phyloP scores from a whole-genome alignment of 2,329 filamentous ascomycete genomes.

The Fusarium algeriense region DNA sequence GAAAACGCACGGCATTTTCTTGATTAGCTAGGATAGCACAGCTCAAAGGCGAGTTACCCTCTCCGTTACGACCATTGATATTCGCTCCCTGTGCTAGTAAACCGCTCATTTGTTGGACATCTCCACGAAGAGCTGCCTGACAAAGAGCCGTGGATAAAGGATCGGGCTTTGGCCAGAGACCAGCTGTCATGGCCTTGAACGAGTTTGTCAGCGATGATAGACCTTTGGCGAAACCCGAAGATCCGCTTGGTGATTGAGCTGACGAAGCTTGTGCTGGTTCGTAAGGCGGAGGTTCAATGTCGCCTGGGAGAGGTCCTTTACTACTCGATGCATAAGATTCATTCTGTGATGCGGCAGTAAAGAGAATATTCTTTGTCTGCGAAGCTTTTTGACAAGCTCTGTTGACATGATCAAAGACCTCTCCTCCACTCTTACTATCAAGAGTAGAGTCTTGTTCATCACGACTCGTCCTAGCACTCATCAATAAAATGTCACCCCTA shows the following conservation, averaged over 20 bases:
- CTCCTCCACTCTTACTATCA: slow-evolving; percentile 27
- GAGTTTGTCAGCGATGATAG: slow-evolving; percentile 51
- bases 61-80: slow-evolving; percentile 53
- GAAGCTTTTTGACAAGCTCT: slow-evolving; percentile 32
- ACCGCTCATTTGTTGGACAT: slow-evolving; percentile 51
- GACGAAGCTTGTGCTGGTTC: slow-evolving; percentile 31
- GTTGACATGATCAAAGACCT: slow-evolving; percentile 39
- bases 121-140: slow-evolving; percentile 50
- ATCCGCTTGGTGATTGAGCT: slow-evolving; percentile 16
- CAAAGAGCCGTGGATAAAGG: slow-evolving; percentile 55
- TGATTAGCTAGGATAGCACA: slow-evolving; percentile 52
- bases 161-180: slow-evolving; percentile 52
- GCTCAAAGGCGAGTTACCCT: slow-evolving; percentile 52
- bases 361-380: slow-evolving; percentile 35
- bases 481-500: neutral
- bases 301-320: slow-evolving; percentile 19
- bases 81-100: slow-evolving; percentile 53
- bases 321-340: slow-evolving; percentile 30
- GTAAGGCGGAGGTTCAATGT: slow-evolving; percentile 45
- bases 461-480: slow-evolving; percentile 19
- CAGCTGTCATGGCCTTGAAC: slow-evolving; percentile 53
- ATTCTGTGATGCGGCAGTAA: slow-evolving; percentile 1
- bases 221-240: slow-evolving; percentile 37
- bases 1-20: slow-evolving; percentile 49
- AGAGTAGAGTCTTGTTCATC: slow-evolving; percentile 46